These are phyloP conservation scores for Aspergillus costaricaensis DNA, from an alignment of 2,329 filamentous ascomycete species.

Conservation along the genomic window DNA sequence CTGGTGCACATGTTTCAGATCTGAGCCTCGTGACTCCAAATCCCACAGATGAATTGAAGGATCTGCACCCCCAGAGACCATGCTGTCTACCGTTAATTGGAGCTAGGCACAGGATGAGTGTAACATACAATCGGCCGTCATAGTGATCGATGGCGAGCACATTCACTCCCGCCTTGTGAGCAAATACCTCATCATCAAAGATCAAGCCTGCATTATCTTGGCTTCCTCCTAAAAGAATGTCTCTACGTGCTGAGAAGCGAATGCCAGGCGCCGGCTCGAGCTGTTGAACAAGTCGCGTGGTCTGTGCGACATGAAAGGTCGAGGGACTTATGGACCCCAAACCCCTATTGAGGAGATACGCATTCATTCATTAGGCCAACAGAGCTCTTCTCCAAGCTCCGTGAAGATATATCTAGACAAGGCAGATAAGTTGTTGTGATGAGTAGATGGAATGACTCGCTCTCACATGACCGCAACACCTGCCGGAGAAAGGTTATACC, in stretches of 20 bases:
- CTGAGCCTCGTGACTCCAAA: conserved; percentile 62
- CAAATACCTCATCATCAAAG: conserved; percentile 41
- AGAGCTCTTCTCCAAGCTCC: too few relatives aligned
- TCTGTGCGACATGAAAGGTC: conserved; percentile 66
- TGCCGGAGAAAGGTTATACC: background rate
- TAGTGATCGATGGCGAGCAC: conserved; percentile 78
- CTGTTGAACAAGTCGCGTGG: conserved; percentile 66
- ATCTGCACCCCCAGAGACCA: conserved; percentile 84
- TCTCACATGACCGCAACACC: background rate
- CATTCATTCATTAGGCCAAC: conserved; percentile 66
- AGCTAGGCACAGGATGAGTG: background rate
- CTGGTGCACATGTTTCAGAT: conserved; percentile 53
- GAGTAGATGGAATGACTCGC: background rate
- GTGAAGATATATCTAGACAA: background rate
- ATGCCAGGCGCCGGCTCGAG: conserved; percentile 68
- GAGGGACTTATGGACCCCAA: conserved; percentile 66
- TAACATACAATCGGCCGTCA: conserved; percentile 68
- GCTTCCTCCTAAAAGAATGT: background rate
- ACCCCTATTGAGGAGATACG: conserved; percentile 73
- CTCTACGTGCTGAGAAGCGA: conserved; percentile 58
- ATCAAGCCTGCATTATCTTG: background rate
- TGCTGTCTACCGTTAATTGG: conserved; percentile 45
- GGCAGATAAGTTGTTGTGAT: background rate
- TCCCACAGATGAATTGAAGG: conserved; percentile 86
- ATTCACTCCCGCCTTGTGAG: conserved; percentile 78